A percentile compares a stretch with the other conserved stretches of the same genome.
Conservation (phyloP, 768 basidiomycete species). For the Lactarius vividus region DNA sequence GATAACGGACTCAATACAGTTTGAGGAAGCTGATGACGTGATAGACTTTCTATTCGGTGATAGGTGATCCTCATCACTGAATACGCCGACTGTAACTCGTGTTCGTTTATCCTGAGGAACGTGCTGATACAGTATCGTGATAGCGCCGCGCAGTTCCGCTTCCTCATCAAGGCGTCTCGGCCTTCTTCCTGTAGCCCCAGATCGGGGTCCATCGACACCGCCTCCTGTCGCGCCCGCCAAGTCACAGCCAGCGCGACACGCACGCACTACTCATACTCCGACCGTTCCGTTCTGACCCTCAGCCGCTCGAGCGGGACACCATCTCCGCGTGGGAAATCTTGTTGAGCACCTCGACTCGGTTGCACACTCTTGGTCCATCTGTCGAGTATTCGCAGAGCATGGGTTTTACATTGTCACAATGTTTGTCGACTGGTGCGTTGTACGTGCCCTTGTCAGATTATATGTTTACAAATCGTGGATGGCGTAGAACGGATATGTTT, state of each 20-base stretch:
- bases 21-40: conserved; percentile 27
- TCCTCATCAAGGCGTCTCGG: background rate
- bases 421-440: conserved; percentile 64
- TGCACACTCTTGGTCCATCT: conserved; percentile 67
- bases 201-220: background rate
- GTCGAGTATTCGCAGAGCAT: conserved; percentile 55
- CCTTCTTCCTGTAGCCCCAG: background rate
- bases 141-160: background rate
- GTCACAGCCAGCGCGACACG: conserved; percentile 39
- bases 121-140: background rate
- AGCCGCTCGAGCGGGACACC: conserved; percentile 64
- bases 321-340: conserved; percentile 68
- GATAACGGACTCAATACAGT: background rate
- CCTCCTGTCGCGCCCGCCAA: background rate
- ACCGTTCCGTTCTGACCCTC: conserved; percentile 62
- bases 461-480: too few relatives aligned
- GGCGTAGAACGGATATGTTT: too few relatives aligned
- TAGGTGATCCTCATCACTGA: background rate
- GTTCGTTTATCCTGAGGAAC: background rate
- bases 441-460: too few relatives aligned
- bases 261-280: conserved; percentile 74
- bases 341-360: conserved; percentile 82
- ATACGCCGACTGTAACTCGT: background rate
- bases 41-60: conserved; percentile 1
- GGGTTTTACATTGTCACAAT: conserved; percentile 86